A percentile compares a stretch with the other conserved stretches of the same genome.
These are phyloP conservation scores for Fusarium sp. DNA, from an alignment of 2,329 filamentous ascomycete species.

Conservation along the genomic window DNA sequence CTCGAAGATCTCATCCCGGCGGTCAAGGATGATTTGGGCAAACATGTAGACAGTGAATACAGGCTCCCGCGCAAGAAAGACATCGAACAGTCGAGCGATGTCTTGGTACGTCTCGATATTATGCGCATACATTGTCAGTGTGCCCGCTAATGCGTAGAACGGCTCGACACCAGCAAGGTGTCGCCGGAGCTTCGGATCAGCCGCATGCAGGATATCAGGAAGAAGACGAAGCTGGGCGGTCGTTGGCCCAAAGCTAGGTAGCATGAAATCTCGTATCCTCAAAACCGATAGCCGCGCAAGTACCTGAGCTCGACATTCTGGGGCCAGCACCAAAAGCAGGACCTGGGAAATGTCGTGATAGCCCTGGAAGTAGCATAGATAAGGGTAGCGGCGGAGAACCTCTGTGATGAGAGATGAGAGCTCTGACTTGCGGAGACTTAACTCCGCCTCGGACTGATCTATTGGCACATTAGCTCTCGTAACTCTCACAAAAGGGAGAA, in stretches of 20 bases:
- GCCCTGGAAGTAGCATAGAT: slow-evolving; percentile 96
- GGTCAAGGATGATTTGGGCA: slow-evolving; percentile 84
- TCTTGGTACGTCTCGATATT: slow-evolving; percentile 91
- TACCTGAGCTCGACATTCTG: slow-evolving; percentile 67
- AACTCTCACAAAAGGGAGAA: neutral
- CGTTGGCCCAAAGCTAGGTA: slow-evolving; percentile 84
- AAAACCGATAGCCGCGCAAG: slow-evolving; percentile 87
- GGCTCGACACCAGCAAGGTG: slow-evolving; percentile 85
- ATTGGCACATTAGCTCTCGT: slow-evolving; percentile 18
- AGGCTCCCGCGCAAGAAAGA: slow-evolving; percentile 87
- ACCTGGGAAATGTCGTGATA: slow-evolving; percentile 99
- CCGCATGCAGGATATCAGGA: slow-evolving; percentile 79
- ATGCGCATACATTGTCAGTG: slow-evolving; percentile 95
- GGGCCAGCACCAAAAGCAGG: slow-evolving; percentile 83
- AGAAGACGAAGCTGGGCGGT: slow-evolving; percentile 88
- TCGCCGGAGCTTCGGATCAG: slow-evolving; percentile 75
- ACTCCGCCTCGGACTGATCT: slow-evolving; percentile 77
- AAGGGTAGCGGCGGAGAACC: slow-evolving; percentile 82
- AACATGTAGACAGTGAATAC: slow-evolving; percentile 92
- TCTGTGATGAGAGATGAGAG: slow-evolving; percentile 83
- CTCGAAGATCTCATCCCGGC: slow-evolving; percentile 85
- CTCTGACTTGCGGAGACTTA: slow-evolving; percentile 77
- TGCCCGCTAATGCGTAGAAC: slow-evolving; percentile 93
- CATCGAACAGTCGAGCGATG: slow-evolving; percentile 92
- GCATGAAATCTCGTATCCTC: slow-evolving; percentile 97